Evolutionary conservation across 106 monocot species (phyloP), one percentile per base, ranked within the genome.

Genomic region (Dactylorhiza incarnata): DNA sequence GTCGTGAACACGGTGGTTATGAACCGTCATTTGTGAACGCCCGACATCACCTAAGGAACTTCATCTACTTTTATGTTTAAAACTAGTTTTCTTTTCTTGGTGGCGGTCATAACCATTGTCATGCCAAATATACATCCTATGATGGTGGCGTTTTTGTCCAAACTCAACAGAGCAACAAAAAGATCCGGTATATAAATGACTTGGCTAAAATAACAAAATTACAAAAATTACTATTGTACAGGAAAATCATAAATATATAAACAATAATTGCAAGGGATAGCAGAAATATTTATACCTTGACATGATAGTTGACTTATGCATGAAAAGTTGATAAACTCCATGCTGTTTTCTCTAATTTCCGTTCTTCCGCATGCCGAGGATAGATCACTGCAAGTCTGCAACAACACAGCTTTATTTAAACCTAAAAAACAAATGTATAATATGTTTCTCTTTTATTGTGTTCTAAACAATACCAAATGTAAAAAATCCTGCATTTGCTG

Each of bases 291-390:
- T 56, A 65, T 49, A 99, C 94, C 78, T 99, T 99, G 53, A 99
- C 94, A 81, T 99, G 94, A 77, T 99, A 99, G 79, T 93, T 99
- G 76, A 99, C 94, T 85, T 94, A 99, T 16, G 97, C 97, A 86
- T 94, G 97, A 83, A 99, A 99, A 44, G 97, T 94, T 58, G 89
- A 91, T 74, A 97, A 77, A 77, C 86, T 89, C 97, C 97, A 97
- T 43, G 91, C 94, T 51, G 86, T 89, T 81, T 76, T 91, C 71
- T 99, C 97, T 14, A 99, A 55, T 76, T 88, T 99, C 65, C 86
- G 75, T 9, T 85, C 89, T 69, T 97, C 94, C 74, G 89, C 87
- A 79, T 94, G 94, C 10, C 87, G 84, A 24, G 94, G 89, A 43
- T 79, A 82, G 72, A 99, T 91, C 56, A 94, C n/a, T n/a, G n/a